These are phyloP conservation scores for Isoetes engelmannii DNA, from an alignment of 83 land plant species.

Conservation along the genomic window DNA sequence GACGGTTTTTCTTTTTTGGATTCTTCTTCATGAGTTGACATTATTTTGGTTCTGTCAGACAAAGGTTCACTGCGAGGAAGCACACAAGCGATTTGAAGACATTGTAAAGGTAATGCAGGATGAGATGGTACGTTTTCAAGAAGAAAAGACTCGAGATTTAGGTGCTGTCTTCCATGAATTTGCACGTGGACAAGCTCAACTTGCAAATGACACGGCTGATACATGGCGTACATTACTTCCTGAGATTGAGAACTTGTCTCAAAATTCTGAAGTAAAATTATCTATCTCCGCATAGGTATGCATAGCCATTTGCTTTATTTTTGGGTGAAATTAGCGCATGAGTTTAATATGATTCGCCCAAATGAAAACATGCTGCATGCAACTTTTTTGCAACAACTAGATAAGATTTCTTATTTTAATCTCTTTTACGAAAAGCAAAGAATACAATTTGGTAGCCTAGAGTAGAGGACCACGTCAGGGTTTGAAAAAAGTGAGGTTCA, in stretches of 20 bases:
- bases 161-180: slow-evolving; percentile 80
- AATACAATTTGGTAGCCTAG: no score
- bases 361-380: no score
- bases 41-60: slow-evolving; percentile 36
- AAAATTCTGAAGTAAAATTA: no score
- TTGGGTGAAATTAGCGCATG: no score
- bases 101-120: slow-evolving; percentile 75
- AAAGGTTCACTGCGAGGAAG: slow-evolving; percentile 76
- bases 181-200: slow-evolving; percentile 85
- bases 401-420: no score
- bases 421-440: no score
- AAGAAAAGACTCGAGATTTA: slow-evolving; percentile 77
- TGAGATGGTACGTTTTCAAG: slow-evolving; percentile 83
- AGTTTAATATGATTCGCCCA: no score
- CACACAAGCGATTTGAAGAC: slow-evolving; percentile 56
- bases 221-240: slow-evolving; percentile 92
- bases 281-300: no score
- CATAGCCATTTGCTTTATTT: no score
- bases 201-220: slow-evolving; percentile 72
- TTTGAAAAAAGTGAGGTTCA: no score
- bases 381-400: no score
- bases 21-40: not conserved
- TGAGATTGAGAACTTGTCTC: slow-evolving; percentile 47
- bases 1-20: slow-evolving; percentile 11
- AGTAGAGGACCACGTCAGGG: no score